Conservation (phyloP, 352 stramenopile genomes). For the Plasmopara viticola region DNA sequence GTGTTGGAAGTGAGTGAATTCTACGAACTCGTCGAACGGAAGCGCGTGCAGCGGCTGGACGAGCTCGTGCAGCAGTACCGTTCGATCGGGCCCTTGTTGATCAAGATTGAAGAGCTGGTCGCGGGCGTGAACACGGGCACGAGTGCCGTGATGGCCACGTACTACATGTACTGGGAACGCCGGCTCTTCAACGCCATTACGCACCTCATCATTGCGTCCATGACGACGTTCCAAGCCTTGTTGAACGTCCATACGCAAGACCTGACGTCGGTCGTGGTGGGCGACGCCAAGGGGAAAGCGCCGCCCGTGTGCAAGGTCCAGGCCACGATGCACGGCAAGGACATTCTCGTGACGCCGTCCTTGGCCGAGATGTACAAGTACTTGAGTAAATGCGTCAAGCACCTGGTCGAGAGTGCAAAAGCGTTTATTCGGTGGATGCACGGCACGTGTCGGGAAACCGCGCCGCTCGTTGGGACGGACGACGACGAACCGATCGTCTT, state of each 20-base stretch:
- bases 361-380: conserved; percentile 95
- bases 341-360: conserved; percentile 91
- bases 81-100: conserved; percentile 89
- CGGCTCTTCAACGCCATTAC: conserved; percentile 95
- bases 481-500: conserved; percentile 93
- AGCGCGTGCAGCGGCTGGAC: conserved; percentile 87
- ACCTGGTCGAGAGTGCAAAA: conserved; percentile 92
- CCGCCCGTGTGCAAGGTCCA: conserved; percentile 91
- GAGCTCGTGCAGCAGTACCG: conserved; percentile 91
- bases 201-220: conserved; percentile 93
- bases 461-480: conserved; percentile 83
- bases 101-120: conserved; percentile 95
- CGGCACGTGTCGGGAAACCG: conserved; percentile 89
- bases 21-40: conserved; percentile 91
- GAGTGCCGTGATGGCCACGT: conserved; percentile 87
- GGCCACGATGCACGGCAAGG: conserved; percentile 91
- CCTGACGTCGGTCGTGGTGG: conserved; percentile 43
- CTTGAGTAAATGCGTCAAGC: conserved; percentile 90
- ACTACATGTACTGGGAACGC: conserved; percentile 97
- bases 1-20: conserved; percentile 92
- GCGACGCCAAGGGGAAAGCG: conserved; percentile 63
- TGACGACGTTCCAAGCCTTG: conserved; percentile 92
- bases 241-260: conserved; percentile 88
- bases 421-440: conserved; percentile 94
- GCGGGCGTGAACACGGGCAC: conserved; percentile 89